phyloP scores from a whole-genome alignment of 108 stramenopile species.

The Pseudonitzschia delicatissima region DNA sequence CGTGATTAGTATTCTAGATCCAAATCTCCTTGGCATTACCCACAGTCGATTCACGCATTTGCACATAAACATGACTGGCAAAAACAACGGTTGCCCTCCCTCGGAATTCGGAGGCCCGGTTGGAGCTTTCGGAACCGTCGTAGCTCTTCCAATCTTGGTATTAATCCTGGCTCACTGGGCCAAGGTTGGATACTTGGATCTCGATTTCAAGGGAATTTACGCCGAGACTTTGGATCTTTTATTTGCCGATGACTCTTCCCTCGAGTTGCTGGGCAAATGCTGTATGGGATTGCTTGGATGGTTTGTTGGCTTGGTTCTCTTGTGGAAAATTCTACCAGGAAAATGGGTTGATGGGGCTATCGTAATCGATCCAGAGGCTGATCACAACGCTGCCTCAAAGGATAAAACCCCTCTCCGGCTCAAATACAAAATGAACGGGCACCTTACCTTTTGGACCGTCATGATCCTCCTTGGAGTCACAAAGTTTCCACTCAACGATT shows the following conservation, averaged over 20 bases:
- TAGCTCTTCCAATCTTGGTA: constrained; percentile 79
- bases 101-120: constrained; percentile 95
- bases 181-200: constrained; percentile 49
- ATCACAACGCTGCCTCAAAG: constrained; percentile 20
- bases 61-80: no score
- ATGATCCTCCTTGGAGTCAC: constrained; percentile 51
- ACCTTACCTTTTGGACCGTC: constrained; percentile 91
- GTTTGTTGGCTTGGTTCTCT: constrained; percentile 83
- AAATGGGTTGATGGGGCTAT: constrained; percentile 77
- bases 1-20: no score
- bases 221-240: constrained; percentile 9
- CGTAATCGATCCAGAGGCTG: constrained; percentile 30
- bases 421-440: constrained; percentile 90
- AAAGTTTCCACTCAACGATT: constrained; percentile 56
- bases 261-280: constrained; percentile 34
- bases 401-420: constrained; percentile 36
- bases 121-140: constrained; percentile 66
- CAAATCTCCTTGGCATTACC: no score
- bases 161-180: constrained; percentile 62
- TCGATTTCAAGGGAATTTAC: constrained; percentile 21
- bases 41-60: no score
- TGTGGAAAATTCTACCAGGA: constrained; percentile 85
- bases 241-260: not conserved
- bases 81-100: not conserved
- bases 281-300: constrained; percentile 58